A percentile compares a stretch with the other conserved stretches of the same genome.
These are phyloP conservation scores for Imleria badia DNA, from an alignment of 768 basidiomycete species.

Conservation along the genomic window DNA sequence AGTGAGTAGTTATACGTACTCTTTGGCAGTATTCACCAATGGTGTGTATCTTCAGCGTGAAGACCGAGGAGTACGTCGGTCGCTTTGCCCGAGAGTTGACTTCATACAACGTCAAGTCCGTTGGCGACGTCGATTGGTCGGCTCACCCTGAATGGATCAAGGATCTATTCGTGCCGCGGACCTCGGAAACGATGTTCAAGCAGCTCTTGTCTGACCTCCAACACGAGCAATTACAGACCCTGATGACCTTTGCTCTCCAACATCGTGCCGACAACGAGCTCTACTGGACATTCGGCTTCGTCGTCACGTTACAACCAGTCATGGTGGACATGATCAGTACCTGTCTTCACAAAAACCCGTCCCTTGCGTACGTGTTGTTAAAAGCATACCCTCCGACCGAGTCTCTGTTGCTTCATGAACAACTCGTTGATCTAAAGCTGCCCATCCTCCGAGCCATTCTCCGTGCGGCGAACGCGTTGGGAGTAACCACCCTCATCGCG, in stretches of 20 bases:
- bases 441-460: constrained; percentile 49
- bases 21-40: not conserved
- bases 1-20: constrained; percentile 52
- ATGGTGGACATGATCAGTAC: constrained; percentile 32
- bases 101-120: constrained; percentile 42
- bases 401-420: constrained; percentile 32
- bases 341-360: constrained; percentile 53
- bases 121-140: constrained; percentile 43
- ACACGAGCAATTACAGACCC: constrained; percentile 15
- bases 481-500: constrained; percentile 56
- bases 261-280: constrained; percentile 56
- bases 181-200: constrained; percentile 17
- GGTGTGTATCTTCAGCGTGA: constrained; percentile 34
- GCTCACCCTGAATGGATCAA: constrained; percentile 33
- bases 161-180: constrained; percentile 32
- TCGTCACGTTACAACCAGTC: constrained; percentile 30
- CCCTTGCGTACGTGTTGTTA: constrained; percentile 54
- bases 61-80: constrained; percentile 46
- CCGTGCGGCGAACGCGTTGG: constrained; percentile 52
- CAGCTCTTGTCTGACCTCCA: constrained; percentile 23
- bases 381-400: constrained; percentile 48
- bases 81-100: constrained; percentile 45
- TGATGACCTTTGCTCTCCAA: constrained; percentile 31
- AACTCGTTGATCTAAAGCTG: constrained; percentile 25
- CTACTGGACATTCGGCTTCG: constrained; percentile 48